A percentile compares a stretch with the other conserved stretches of the same genome.
Evolutionary conservation across 257 asterid genomes (phyloP).

Genomic region (Gentiana straminea): DNA sequence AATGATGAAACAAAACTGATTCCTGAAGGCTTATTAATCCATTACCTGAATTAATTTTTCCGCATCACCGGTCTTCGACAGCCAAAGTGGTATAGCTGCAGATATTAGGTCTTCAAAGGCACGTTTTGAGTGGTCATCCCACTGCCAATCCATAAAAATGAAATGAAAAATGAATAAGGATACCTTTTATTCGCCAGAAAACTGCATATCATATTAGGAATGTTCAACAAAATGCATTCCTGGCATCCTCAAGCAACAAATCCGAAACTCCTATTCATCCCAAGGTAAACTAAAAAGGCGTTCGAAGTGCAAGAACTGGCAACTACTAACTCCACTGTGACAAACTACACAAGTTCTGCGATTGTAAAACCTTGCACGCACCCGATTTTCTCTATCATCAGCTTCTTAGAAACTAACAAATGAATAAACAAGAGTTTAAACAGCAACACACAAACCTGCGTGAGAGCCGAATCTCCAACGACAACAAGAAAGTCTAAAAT

Average conservation of each 20-base stretch:
- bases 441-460: conserved; percentile 47
- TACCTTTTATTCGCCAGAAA: too few species aligned
- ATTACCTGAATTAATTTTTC: conserved; percentile 81
- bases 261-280: too few species aligned
- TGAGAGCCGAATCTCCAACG: conserved; percentile 60
- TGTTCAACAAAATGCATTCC: too few species aligned
- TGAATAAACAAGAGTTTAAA: conserved; percentile 1
- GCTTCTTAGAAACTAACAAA: neutral
- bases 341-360: neutral
- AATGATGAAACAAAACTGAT: neutral
- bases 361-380: too few species aligned
- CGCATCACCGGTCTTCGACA: conserved; percentile 40
- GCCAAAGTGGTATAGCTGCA: conserved; percentile 83
- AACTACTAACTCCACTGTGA: neutral
- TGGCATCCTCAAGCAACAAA: too few species aligned
- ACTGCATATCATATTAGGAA: too few species aligned
- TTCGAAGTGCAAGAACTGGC: neutral
- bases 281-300: neutral
- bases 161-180: too few species aligned
- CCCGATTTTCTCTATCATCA: neutral
- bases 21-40: conserved; percentile 4
- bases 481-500: conserved; percentile 54
- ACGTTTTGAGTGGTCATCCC: conserved; percentile 77
- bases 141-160: conserved; percentile 19
- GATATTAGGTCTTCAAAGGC: conserved; percentile 84